Evolutionary conservation across 2,329 filamentous ascomycete species (phyloP), one percentile per base, ranked within the genome.

Genomic region (Penicillium sumatraense): DNA sequence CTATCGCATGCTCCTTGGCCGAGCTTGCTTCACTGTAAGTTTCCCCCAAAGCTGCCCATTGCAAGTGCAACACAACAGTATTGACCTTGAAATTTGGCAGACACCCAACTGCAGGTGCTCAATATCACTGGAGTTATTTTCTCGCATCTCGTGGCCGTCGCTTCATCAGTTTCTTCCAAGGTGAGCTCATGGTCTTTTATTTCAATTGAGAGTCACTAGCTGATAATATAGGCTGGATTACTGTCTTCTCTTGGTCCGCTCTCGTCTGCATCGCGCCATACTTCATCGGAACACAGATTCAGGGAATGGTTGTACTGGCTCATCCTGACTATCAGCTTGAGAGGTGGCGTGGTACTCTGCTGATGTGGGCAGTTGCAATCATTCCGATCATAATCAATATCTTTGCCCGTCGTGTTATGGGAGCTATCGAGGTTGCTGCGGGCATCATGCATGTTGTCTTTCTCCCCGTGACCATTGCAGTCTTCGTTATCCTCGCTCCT

Each of bases 321-420:
- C 41, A 60, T 18, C 57, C 63, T 16, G 42, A 56, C 1, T 69
- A 69, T 53, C 42, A 54, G 8, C 55, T 60, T 24, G 41, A 59
- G 21, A 44, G 53, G 3, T 70, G 65, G 66, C 67, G 66, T 5
- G 78, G 75, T 3, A 81, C 80, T 0, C 66, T 84, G 3, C 63
- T 83, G 0, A 72, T 80, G 27, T 81, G 79, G 70, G 75, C 73
- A 18, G 72, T 80, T 21, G 70, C 78, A 3, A 50, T 75, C 2
- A 72, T 81, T 24, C 75, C 75, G 3, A 72, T 82, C 11, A 65
- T 80, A 13, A 73, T 83, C 69, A 83, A 83, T 63, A 79, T 78
- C 0, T 72, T 80, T 7, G 68, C 80, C 20, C 78, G 65, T 40
- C 66, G 61, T 7, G 29, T 69, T n/a, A 70, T 84, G 9, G 77